phyloP scores from a whole-genome alignment of 2,329 filamentous ascomycete genomes.

The Pseudocercospora pini-densiflorae region DNA sequence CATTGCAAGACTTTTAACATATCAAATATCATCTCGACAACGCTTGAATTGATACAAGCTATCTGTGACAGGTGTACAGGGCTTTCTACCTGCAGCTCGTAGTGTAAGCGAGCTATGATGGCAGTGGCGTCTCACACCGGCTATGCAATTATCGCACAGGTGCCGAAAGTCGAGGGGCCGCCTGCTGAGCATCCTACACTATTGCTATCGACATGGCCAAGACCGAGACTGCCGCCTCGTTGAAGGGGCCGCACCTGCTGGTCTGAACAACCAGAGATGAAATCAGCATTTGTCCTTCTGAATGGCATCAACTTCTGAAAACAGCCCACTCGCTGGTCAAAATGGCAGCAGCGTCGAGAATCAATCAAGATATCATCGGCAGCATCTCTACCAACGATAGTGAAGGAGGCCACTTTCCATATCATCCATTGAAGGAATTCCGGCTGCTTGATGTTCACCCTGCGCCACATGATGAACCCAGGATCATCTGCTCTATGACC shows the following conservation, averaged over 20 bases:
- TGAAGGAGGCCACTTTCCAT: not conserved
- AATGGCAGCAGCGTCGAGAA: not conserved
- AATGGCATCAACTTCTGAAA: not conserved
- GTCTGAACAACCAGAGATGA: too few relatives aligned
- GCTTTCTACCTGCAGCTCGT: not conserved
- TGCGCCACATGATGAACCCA: not conserved
- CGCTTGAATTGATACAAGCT: not conserved
- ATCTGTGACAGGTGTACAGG: not conserved
- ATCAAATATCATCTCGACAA: not conserved
- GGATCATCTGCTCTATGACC: not conserved
- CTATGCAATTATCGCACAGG: not conserved
- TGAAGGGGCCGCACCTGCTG: not conserved
- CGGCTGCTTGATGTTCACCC: not conserved
- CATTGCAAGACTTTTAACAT: not conserved
- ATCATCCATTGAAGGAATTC: not conserved
- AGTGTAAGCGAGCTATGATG: not conserved
- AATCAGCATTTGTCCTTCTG: too few relatives aligned
- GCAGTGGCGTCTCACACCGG: not conserved
- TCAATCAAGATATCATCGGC: not conserved
- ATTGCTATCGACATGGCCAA: not conserved
- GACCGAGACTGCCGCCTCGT: too few relatives aligned
- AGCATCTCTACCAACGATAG: not conserved
- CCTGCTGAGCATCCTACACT: not conserved
- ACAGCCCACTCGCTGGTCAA: not conserved
- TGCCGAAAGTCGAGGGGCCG: not conserved